A percentile compares a stretch with the other conserved stretches of the same genome.
Conservation (phyloP, 768 basidiomycete species). For the Amanita exitialis region DNA sequence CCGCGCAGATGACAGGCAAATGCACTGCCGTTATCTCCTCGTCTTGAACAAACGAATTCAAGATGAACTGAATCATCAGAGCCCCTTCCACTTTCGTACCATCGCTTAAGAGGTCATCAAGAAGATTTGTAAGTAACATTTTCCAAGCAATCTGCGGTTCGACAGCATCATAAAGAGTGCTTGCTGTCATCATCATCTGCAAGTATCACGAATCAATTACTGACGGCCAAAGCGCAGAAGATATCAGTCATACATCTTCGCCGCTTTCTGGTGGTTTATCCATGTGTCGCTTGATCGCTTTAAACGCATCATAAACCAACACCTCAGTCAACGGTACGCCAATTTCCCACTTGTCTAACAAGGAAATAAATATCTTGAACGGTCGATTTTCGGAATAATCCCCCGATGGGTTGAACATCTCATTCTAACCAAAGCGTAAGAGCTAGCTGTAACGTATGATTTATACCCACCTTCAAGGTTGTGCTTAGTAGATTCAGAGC, state of each 20-base stretch:
- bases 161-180: conserved; percentile 83
- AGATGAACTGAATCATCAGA: conserved; percentile 59
- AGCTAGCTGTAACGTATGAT: not conserved
- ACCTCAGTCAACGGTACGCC: conserved; percentile 72
- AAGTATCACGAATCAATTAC: not conserved
- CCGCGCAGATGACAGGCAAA: conserved; percentile 69
- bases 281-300: conserved; percentile 50
- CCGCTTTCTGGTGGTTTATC: conserved; percentile 39
- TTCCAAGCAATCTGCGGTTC: conserved; percentile 89
- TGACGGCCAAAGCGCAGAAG: not conserved
- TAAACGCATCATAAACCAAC: conserved; percentile 73
- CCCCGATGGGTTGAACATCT: conserved; percentile 65
- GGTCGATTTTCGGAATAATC: conserved; percentile 76
- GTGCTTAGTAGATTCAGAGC: conserved; percentile 60
- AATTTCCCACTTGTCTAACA: conserved; percentile 97
- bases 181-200: conserved; percentile 74
- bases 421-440: conserved; percentile 33
- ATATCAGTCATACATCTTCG: conserved; percentile 44
- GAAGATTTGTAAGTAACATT: conserved; percentile 48
- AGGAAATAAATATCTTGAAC: conserved; percentile 91
- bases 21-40: conserved; percentile 80
- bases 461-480: conserved; percentile 51
- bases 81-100: conserved; percentile 42
- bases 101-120: conserved; percentile 41
- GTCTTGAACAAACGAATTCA: conserved; percentile 74